Percentiles rank a stretch among this genome's conserved stretches.
Evolutionary conservation across 1,139 yeast genomes (phyloP).

Genomic region (Zygosaccharomyces sapae): DNA sequence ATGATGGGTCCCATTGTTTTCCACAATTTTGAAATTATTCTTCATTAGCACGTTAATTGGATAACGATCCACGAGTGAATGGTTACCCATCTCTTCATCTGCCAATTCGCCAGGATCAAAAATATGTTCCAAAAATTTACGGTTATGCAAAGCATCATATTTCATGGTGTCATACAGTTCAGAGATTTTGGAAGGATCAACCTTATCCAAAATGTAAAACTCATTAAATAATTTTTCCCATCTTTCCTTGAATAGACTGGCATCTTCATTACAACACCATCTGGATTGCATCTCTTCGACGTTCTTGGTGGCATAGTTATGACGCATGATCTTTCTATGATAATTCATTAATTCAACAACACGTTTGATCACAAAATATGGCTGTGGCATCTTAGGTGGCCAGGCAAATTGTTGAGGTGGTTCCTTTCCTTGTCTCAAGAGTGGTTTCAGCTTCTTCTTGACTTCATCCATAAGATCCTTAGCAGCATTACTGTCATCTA

Average conservation of each 20-base stretch:
- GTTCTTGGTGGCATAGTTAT: slow-evolving; percentile 67
- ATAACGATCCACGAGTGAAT: slow-evolving; percentile 66
- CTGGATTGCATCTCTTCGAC: slow-evolving; percentile 64
- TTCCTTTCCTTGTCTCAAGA: slow-evolving; percentile 90
- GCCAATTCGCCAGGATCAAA: slow-evolving; percentile 63
- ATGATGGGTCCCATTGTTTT: slow-evolving; percentile 18
- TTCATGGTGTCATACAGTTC: slow-evolving; percentile 98
- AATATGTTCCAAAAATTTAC: slow-evolving; percentile 79
- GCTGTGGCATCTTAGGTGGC: slow-evolving; percentile 99
- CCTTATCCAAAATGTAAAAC: slow-evolving; percentile 88
- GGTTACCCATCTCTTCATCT: slow-evolving; percentile 54
- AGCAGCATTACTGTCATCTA: slow-evolving; percentile 98
- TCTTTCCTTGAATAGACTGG: slow-evolving; percentile 81
- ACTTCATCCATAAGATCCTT: slow-evolving; percentile 97
- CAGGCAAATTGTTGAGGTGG: slow-evolving; percentile 99
- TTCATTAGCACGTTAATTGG: slow-evolving; percentile 77
- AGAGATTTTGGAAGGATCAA: slow-evolving; percentile 94
- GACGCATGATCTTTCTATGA: slow-evolving; percentile 78
- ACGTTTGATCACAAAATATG: slow-evolving; percentile 84
- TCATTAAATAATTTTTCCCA: slow-evolving; percentile 97
- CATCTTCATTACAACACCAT: slow-evolving; percentile 98
- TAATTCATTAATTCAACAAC: slow-evolving; percentile 95
- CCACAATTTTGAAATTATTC: slow-evolving; percentile 58
- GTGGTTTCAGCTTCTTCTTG: slow-evolving; percentile 90
- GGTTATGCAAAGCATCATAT: slow-evolving; percentile 93